Percentiles rank a stretch among this genome's conserved stretches.
phyloP scores from a whole-genome alignment of 2,329 filamentous ascomycete genomes.

The Fusarium domesticum region DNA sequence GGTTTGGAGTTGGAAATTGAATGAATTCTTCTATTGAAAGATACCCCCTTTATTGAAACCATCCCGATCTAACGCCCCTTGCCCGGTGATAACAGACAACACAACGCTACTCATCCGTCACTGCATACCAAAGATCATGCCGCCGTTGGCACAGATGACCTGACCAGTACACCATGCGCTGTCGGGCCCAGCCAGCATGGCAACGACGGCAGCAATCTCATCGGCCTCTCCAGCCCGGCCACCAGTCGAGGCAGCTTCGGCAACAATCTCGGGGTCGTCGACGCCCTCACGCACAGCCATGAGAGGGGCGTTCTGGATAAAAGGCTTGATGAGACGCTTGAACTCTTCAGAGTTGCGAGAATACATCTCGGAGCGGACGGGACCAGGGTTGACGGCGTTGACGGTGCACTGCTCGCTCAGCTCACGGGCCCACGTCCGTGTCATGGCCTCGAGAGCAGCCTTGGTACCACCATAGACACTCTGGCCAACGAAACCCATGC shows the following conservation, averaged over 20 bases:
- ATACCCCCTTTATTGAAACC: constrained; percentile 8
- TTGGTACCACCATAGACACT: constrained; percentile 54
- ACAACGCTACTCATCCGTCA: constrained; percentile 4
- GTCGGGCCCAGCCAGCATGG: constrained; percentile 27
- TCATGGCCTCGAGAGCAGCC: constrained; percentile 54
- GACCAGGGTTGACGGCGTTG: constrained; percentile 54
- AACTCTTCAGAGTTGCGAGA: constrained; percentile 30
- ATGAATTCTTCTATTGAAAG: constrained; percentile 8
- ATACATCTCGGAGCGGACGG: constrained; percentile 51
- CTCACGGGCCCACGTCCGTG: constrained; percentile 53
- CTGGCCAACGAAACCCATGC: constrained; percentile 48
- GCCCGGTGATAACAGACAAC: constrained; percentile 4
- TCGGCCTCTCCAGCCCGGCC: constrained; percentile 28
- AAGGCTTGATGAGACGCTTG: constrained; percentile 29
- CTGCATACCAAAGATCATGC: constrained; percentile 31
- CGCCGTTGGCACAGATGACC: constrained; percentile 30
- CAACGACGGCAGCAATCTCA: constrained; percentile 25
- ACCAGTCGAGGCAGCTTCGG: constrained; percentile 28
- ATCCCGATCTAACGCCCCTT: constrained; percentile 12
- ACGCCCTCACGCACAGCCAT: constrained; percentile 25
- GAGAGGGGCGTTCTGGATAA: constrained; percentile 29
- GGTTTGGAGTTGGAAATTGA: not conserved
- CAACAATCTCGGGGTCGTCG: constrained; percentile 25
- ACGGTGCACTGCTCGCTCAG: constrained; percentile 50
- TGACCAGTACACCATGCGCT: constrained; percentile 29